Percentiles rank a stretch among this genome's conserved stretches.
Conservation (phyloP, 2,329 filamentous ascomycete species). For the Calonectria naviculata region DNA sequence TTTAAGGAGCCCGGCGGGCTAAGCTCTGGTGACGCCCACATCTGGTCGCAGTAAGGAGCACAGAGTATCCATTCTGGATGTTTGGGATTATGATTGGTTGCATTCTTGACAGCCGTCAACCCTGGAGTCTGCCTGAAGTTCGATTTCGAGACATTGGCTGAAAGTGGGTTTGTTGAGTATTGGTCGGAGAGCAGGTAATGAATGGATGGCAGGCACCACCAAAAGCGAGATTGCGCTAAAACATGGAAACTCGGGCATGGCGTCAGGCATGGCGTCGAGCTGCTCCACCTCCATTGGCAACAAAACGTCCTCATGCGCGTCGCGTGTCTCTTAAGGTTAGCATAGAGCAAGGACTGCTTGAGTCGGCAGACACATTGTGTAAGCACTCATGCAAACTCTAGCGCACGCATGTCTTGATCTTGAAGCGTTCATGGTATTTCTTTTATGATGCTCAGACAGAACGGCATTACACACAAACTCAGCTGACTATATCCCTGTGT, state of each 20-base stretch:
- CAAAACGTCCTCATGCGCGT: conserved; percentile 9
- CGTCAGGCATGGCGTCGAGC: conserved; percentile 26
- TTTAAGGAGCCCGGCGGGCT: not conserved
- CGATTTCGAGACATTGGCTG: conserved; percentile 18
- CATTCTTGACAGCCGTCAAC: conserved; percentile 1
- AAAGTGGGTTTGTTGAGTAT: conserved; percentile 15
- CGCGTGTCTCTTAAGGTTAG: not conserved
- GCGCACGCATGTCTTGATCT: not conserved
- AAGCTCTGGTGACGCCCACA: not conserved
- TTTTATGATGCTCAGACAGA: not conserved
- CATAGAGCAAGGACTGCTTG: not conserved
- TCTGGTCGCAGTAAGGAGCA: not conserved
- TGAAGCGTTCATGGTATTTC: not conserved
- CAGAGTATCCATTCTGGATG: not conserved
- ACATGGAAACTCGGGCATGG: conserved; percentile 29
- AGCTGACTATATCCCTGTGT: not conserved
- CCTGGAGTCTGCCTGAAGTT: conserved; percentile 1
- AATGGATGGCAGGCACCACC: conserved; percentile 4
- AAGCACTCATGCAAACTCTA: not conserved
- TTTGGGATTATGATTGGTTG: conserved; percentile 9
- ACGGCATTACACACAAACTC: not conserved
- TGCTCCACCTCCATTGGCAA: conserved; percentile 23
- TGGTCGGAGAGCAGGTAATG: conserved; percentile 2
- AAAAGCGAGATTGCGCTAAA: conserved; percentile 33
- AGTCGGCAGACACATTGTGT: not conserved